Percentiles rank a stretch among this genome's conserved stretches.
These are phyloP conservation scores for Diplodia seriata DNA, from an alignment of 2,329 filamentous ascomycete genomes.

Conservation along the genomic window DNA sequence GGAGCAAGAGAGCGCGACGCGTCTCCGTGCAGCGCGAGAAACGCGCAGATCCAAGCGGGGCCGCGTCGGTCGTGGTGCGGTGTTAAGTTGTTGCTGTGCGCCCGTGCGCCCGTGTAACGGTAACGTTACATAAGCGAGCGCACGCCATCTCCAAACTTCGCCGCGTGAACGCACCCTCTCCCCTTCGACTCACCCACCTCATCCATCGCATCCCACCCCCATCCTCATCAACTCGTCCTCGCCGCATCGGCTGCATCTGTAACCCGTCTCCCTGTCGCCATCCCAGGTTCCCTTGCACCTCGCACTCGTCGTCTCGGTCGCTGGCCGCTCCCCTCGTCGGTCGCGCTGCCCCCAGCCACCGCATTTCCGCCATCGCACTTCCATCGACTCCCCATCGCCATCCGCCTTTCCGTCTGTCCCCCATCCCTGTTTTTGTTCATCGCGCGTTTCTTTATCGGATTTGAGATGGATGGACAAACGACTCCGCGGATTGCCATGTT, in stretches of 20 bases:
- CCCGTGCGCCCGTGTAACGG: background rate
- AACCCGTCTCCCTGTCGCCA: background rate
- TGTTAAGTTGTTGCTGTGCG: background rate
- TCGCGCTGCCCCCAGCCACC: conserved; percentile 5
- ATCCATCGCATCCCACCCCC: conserved; percentile 6
- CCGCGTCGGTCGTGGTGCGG: too few relatives aligned
- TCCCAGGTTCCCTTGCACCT: background rate
- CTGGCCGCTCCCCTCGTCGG: conserved; percentile 2
- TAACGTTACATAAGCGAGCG: conserved; percentile 1
- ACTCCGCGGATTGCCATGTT: background rate
- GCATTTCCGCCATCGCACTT: background rate
- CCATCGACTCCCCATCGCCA: background rate
- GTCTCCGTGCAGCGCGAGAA: background rate
- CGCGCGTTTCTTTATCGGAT: background rate
- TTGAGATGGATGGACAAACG: conserved; percentile 7
- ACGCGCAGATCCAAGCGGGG: background rate
- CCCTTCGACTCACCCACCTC: conserved; percentile 3
- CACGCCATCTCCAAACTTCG: background rate
- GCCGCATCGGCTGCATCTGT: conserved; percentile 18
- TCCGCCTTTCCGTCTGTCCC: conserved; percentile 10
- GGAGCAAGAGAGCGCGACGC: background rate
- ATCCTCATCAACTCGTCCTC: conserved; percentile 9
- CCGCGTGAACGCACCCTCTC: background rate
- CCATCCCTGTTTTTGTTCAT: background rate
- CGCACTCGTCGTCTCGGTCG: background rate